These are phyloP conservation scores for Sclerotinia nivalis DNA, from an alignment of 2,329 filamentous ascomycete species.

Conservation along the genomic window DNA sequence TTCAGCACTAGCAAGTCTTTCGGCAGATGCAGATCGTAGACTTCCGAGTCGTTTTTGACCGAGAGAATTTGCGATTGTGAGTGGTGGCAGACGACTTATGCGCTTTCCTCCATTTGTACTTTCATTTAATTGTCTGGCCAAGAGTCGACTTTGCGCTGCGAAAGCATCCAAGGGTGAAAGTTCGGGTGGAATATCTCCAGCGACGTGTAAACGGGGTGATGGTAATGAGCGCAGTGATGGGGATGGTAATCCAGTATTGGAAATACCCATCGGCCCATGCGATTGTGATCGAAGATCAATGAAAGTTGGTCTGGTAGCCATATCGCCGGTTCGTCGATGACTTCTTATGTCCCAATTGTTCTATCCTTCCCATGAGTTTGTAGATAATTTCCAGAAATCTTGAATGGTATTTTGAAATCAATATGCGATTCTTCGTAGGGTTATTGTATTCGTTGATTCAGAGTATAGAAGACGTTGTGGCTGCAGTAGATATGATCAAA, in stretches of 20 bases:
- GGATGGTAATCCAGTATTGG: constrained; percentile 30
- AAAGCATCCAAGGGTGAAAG: constrained; percentile 95
- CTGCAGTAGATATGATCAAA: constrained; percentile 11
- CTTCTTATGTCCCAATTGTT: constrained; percentile 17
- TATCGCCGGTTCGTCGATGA: constrained; percentile 25
- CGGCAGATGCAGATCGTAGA: constrained; percentile 73
- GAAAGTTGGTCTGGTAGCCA: constrained; percentile 39
- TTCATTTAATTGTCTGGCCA: constrained; percentile 85
- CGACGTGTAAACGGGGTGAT: constrained; percentile 75
- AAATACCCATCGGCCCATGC: constrained; percentile 33
- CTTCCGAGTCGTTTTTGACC: constrained; percentile 77
- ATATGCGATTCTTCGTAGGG: not conserved
- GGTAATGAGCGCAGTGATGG: constrained; percentile 33
- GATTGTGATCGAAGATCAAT: constrained; percentile 41
- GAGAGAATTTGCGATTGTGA: constrained; percentile 80
- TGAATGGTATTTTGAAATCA: not conserved
- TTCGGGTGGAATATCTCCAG: constrained; percentile 81
- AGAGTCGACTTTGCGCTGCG: constrained; percentile 82
- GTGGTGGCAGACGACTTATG: constrained; percentile 81
- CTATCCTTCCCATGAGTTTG: constrained; percentile 9
- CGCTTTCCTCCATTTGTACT: constrained; percentile 71
- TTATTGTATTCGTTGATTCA: not conserved
- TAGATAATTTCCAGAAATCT: constrained; percentile 3
- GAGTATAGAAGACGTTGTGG: constrained; percentile 16
- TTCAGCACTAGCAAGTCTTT: constrained; percentile 43